Evolutionary conservation across 1,284 basidiomycete species (phyloP).

Genomic region (Pulveroboletus ridleyi): DNA sequence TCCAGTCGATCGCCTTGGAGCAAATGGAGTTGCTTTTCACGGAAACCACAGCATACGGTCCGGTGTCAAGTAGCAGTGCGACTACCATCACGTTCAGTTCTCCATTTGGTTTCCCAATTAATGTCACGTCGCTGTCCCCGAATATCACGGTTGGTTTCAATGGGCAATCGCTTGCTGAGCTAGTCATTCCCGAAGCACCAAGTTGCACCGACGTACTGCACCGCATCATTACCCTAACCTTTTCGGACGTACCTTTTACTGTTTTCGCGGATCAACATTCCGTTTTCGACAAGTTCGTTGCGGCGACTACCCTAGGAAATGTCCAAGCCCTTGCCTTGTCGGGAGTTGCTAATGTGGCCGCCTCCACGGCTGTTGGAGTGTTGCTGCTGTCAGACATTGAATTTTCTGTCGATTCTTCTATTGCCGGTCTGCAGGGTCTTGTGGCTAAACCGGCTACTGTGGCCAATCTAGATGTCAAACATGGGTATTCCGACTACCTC

Average conservation of each 20-base stretch:
- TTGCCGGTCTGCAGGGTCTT: conserved; percentile 75
- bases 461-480: conserved; percentile 71
- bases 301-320: conserved; percentile 61
- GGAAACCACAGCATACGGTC: conserved; percentile 57
- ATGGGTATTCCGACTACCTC: conserved; percentile 73
- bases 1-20: conserved; percentile 70
- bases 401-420: conserved; percentile 68
- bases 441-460: conserved; percentile 65
- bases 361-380: conserved; percentile 74
- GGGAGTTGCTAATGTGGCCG: conserved; percentile 65
- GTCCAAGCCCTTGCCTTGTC: conserved; percentile 60
- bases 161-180: conserved; percentile 63
- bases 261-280: conserved; percentile 58
- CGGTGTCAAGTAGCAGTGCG: conserved; percentile 65
- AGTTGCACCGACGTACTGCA: conserved; percentile 67
- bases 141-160: conserved; percentile 65
- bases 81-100: conserved; percentile 71
- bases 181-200: conserved; percentile 67
- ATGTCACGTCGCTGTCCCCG: conserved; percentile 68
- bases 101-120: conserved; percentile 76
- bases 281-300: conserved; percentile 70
- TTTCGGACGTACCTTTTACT: conserved; percentile 67
- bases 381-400: conserved; percentile 64
- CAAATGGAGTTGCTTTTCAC: conserved; percentile 72
- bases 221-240: conserved; percentile 69